Evolutionary conservation across 108 stramenopile species (phyloP).

Genomic region (Skeletonema potamos): DNA sequence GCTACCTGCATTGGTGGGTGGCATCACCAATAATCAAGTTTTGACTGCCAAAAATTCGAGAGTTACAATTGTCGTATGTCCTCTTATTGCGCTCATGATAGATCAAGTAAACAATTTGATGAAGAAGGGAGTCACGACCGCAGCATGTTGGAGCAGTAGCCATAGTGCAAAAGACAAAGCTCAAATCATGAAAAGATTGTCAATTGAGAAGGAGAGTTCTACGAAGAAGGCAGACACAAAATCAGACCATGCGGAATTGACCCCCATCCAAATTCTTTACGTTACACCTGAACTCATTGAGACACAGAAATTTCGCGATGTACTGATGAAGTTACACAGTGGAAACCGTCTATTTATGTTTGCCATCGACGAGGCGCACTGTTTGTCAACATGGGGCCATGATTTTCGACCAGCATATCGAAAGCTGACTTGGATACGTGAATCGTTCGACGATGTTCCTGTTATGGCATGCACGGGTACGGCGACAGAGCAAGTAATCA

Average conservation of each 20-base stretch:
- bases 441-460: slow-evolving; percentile 80
- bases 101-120: slow-evolving; percentile 89
- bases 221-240: slow-evolving; percentile 16
- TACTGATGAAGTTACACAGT: slow-evolving; percentile 67
- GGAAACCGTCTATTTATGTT: slow-evolving; percentile 71
- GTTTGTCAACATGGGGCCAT: slow-evolving; percentile 87
- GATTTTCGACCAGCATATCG: slow-evolving; percentile 57
- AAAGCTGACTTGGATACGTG: slow-evolving; percentile 68
- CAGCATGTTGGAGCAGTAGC: slow-evolving; percentile 59
- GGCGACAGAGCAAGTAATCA: slow-evolving; percentile 84
- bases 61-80: slow-evolving; percentile 93
- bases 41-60: slow-evolving; percentile 40
- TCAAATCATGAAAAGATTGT: slow-evolving; percentile 51
- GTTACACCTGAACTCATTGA: slow-evolving; percentile 94
- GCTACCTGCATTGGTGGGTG: slow-evolving; percentile 85
- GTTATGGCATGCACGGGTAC: slow-evolving; percentile 90
- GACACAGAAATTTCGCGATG: slow-evolving; percentile 65
- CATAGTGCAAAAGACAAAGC: slow-evolving; percentile 54
- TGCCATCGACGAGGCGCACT: slow-evolving; percentile 98
- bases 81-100: slow-evolving; percentile 93
- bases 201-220: slow-evolving; percentile 15
- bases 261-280: slow-evolving; percentile 83
- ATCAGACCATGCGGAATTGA: background rate
- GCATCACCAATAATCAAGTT: slow-evolving; percentile 3
- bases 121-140: slow-evolving; percentile 61